phyloP scores from a whole-genome alignment of 805 yeast genomes.

The Debaryomyces castellii region DNA sequence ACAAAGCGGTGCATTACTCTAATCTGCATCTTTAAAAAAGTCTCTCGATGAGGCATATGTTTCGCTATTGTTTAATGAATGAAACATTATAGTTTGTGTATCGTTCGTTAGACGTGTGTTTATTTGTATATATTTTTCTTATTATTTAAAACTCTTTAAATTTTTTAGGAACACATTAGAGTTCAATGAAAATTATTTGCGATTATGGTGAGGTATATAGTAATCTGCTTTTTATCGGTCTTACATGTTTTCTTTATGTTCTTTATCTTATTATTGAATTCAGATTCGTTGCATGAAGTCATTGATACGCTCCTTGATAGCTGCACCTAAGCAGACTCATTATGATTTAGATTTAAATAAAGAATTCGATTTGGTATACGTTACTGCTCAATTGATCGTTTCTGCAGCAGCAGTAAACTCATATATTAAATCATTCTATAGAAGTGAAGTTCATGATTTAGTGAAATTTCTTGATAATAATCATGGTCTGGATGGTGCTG shows the following conservation, averaged over 20 bases:
- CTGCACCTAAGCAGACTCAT: slow-evolving; percentile 11
- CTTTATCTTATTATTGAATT: neutral
- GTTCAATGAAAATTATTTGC: neutral
- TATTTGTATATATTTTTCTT: slow-evolving; percentile 1
- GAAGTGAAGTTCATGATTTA: slow-evolving; percentile 54
- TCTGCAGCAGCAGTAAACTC: slow-evolving; percentile 70
- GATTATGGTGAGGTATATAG: neutral
- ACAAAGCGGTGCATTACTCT: slow-evolving; percentile 14
- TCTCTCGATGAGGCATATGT: slow-evolving; percentile 1
- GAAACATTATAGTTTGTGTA: neutral
- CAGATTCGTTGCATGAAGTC: slow-evolving; percentile 11
- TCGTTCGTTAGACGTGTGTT: neutral
- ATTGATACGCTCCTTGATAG: slow-evolving; percentile 11
- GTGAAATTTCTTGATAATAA: slow-evolving; percentile 43
- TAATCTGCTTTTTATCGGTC: too few relatives aligned
- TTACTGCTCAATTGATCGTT: slow-evolving; percentile 64
- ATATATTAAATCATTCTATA: slow-evolving; percentile 43
- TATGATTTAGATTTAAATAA: slow-evolving; percentile 18
- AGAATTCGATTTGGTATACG: slow-evolving; percentile 62
- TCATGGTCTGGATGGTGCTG: slow-evolving; percentile 45
- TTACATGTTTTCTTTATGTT: too few relatives aligned
- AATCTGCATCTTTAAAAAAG: slow-evolving; percentile 1
- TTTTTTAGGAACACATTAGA: neutral
- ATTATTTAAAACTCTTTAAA: neutral
- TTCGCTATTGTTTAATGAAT: neutral